phyloP scores from a whole-genome alignment of 345 rosid species.

The Moricandia arvensis region DNA sequence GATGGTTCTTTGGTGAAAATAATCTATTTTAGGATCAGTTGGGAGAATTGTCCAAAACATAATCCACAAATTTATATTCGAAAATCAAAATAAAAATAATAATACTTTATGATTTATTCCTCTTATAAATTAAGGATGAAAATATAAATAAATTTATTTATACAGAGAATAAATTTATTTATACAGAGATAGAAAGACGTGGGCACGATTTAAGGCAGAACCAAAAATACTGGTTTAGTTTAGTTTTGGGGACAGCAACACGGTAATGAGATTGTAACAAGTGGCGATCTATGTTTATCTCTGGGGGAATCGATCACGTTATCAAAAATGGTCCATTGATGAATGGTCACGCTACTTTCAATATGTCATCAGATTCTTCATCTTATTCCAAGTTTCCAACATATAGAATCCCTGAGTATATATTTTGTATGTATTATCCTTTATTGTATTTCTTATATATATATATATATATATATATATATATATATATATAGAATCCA shows the following conservation, averaged over 20 bases:
- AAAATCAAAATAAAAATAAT: too few species aligned
- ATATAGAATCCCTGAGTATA: conserved; percentile 20
- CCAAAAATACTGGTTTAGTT: background rate
- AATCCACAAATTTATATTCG: background rate
- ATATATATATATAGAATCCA: conserved; percentile 22
- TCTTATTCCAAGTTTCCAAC: conserved; percentile 23
- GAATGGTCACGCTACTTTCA: conserved; percentile 24
- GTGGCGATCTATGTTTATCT: conserved; percentile 18
- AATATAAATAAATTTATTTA: background rate
- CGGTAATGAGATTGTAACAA: conserved; percentile 20
- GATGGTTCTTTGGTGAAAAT: too few species aligned
- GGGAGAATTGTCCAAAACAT: background rate
- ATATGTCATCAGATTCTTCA: conserved; percentile 33
- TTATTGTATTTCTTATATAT: background rate
- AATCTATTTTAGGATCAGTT: background rate
- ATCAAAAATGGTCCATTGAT: conserved; percentile 18
- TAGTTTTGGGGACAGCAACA: background rate
- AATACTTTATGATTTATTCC: background rate
- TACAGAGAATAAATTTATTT: too few species aligned
- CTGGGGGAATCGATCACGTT: conserved; percentile 30
- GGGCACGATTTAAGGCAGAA: too few species aligned
- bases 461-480: too few species aligned
- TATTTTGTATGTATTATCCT: background rate
- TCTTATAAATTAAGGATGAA: background rate
- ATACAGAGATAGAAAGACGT: too few species aligned